phyloP scores from a whole-genome alignment of 1,139 yeast species.

The Hyphopichia burtonii region DNA sequence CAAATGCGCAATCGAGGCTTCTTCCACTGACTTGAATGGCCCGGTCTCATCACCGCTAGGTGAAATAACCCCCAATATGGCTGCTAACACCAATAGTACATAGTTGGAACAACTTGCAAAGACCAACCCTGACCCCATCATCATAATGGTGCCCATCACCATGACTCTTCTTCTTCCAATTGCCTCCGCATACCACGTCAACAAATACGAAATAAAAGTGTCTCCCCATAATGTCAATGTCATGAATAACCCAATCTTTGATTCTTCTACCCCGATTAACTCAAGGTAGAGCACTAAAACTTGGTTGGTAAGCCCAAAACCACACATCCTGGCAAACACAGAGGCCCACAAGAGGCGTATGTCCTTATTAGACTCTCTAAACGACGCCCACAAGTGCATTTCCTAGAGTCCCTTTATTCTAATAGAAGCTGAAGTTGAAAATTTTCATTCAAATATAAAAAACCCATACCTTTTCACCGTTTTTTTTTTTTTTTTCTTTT shows the following conservation, averaged over 20 bases:
- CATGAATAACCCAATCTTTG: conserved; percentile 77
- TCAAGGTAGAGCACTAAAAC: conserved; percentile 70
- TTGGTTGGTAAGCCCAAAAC: conserved; percentile 83
- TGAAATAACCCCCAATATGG: conserved; percentile 63
- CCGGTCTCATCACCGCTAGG: conserved; percentile 94
- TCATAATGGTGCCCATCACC: conserved; percentile 63
- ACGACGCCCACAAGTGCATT: conserved; percentile 26
- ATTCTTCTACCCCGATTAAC: conserved; percentile 54
- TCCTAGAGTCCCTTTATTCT: too few species aligned
- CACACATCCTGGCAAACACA: conserved; percentile 68
- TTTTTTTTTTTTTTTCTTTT: neutral
- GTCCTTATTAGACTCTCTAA: conserved; percentile 42
- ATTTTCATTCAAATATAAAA: neutral
- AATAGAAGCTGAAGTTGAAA: neutral
- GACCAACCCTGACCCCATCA: conserved; percentile 66
- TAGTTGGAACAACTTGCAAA: conserved; percentile 55
- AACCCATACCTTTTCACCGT: neutral
- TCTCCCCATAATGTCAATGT: conserved; percentile 80
- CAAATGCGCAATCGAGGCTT: conserved; percentile 79
- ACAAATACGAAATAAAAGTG: conserved; percentile 63
- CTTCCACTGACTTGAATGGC: conserved; percentile 88
- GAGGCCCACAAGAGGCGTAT: conserved; percentile 67
- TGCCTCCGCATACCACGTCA: conserved; percentile 79
- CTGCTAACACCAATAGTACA: conserved; percentile 58
- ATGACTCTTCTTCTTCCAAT: conserved; percentile 72